Evolutionary conservation across 2,329 filamentous ascomycete genomes (phyloP), one percentile per base, ranked within the genome.

Genomic region (Colletotrichum spaethianum): DNA sequence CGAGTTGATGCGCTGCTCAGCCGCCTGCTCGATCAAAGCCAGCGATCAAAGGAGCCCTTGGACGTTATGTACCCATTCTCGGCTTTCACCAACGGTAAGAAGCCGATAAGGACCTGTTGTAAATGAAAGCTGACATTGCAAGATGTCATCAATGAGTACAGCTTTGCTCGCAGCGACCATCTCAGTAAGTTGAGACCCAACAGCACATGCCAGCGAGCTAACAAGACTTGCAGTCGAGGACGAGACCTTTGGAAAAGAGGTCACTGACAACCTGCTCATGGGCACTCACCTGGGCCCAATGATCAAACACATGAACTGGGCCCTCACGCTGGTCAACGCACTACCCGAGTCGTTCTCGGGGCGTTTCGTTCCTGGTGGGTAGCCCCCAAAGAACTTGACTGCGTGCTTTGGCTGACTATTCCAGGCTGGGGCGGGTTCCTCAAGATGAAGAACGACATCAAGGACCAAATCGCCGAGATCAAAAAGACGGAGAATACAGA

Each of bases 71-170:
- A 82, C 59, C 81, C 79, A 11, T 82, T 81, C 56, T 80, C 80
- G 9, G 82, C 82, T 26, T 82, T 83, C 60, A 82, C 81, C 53
- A 82, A 83, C 67, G 82, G 80, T 81, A 61, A 40, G 75, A 16
- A 36, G n/a, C 56, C 12, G 26, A 20, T n/a, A 20, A 20, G 18
- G 7, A 9, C 20, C 7, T 46, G 3, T 46, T 2, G 40, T 20
- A 20, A 28, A 11, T 1, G 9, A 18, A 6, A 20, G 26, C 70
- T 76, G 69, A 74, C 26, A 31, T 28, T 16, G 14, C 6, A 31
- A 82, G 81, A 83, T 65, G 79, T 83, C 42, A 83, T 83, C 53
- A 83, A 82, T 67, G 81, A 83, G 75, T 83, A 83, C 71, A 79
- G 80, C 28, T 83, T 83, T 77, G 79, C 81, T 67, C 76, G 79